phyloP scores from a whole-genome alignment of 2,329 filamentous ascomycete species.

The Septoria petroselini region DNA sequence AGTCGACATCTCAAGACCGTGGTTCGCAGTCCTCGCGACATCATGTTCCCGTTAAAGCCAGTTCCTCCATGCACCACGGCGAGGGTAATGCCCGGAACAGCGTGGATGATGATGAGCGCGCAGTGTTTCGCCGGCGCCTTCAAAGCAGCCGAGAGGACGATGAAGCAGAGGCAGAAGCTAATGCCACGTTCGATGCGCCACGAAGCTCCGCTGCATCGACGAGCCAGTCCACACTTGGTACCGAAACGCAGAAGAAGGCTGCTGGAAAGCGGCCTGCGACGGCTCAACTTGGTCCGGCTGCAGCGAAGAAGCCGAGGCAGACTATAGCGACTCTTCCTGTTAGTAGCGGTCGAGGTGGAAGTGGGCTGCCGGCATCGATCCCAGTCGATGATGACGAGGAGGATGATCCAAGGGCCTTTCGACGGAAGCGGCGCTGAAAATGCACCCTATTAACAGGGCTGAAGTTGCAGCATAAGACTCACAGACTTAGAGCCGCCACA shows the following conservation, averaged over 20 bases:
- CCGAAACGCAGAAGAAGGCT: conserved; percentile 27
- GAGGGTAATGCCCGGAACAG: conserved; percentile 18
- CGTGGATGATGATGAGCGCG: conserved; percentile 27
- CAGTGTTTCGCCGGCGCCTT: conserved; percentile 34
- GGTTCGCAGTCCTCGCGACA: background rate
- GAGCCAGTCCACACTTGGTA: conserved; percentile 24
- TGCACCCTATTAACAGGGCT: too few relatives aligned
- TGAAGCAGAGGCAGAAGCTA: conserved; percentile 22
- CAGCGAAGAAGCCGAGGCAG: conserved; percentile 36
- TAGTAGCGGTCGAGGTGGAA: conserved; percentile 1
- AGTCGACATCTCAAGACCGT: conserved; percentile 21
- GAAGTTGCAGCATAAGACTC: too few relatives aligned
- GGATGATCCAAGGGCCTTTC: conserved; percentile 56
- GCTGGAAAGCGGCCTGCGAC: conserved; percentile 33
- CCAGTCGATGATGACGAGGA: conserved; percentile 47
- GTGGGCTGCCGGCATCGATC: conserved; percentile 10
- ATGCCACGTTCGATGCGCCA: conserved; percentile 16
- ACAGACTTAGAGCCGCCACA: too few relatives aligned
- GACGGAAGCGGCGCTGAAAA: conserved; percentile 40
- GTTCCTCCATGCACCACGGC: conserved; percentile 4
- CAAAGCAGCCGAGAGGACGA: conserved; percentile 32
- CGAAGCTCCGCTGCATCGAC: conserved; percentile 10
- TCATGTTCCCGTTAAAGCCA: background rate
- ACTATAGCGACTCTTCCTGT: conserved; percentile 16
- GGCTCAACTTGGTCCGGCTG: conserved; percentile 22